Conservation (phyloP, 2,329 filamentous ascomycete genomes). For the Phoma sp. region DNA sequence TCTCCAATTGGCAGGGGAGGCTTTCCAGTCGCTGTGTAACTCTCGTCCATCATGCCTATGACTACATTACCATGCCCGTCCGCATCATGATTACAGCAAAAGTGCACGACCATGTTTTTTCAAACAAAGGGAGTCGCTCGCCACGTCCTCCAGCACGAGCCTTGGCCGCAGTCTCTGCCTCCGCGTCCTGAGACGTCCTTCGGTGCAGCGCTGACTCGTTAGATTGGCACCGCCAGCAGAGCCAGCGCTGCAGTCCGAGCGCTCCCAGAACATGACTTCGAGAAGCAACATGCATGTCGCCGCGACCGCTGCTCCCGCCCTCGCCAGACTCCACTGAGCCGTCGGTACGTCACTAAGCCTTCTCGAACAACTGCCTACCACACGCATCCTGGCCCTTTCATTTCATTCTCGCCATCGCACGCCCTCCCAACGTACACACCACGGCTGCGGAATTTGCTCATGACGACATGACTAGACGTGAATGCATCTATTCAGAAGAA, state of each 20-base stretch:
- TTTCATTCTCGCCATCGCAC: conserved; percentile 2
- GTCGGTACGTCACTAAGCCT: conserved; percentile 11
- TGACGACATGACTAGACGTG: conserved; percentile 4
- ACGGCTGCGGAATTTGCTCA: conserved; percentile 11
- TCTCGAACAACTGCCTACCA: conserved; percentile 7
- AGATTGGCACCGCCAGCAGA: conserved; percentile 13
- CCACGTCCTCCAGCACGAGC: neutral
- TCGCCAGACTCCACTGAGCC: conserved; percentile 4
- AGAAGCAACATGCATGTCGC: conserved; percentile 12
- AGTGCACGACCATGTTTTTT: neutral
- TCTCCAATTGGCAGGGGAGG: conserved; percentile 11
- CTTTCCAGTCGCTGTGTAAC: neutral
- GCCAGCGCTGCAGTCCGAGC: conserved; percentile 16
- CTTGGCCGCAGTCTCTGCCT: neutral
- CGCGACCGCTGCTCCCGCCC: conserved; percentile 9
- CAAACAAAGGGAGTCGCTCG: neutral
- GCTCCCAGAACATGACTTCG: conserved; percentile 5
- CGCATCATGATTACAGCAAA: neutral
- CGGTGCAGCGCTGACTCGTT: conserved; percentile 15
- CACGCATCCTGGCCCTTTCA: conserved; percentile 11
- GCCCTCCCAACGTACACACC: neutral
- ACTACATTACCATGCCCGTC: neutral
- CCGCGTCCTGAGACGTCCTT: conserved; percentile 13
- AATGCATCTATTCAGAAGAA: conserved; percentile 3
- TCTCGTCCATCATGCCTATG: conserved; percentile 1